Base-by-base conservation (phyloP, 805 yeast species). In the Yamadazyma akitaensis region DNA sequence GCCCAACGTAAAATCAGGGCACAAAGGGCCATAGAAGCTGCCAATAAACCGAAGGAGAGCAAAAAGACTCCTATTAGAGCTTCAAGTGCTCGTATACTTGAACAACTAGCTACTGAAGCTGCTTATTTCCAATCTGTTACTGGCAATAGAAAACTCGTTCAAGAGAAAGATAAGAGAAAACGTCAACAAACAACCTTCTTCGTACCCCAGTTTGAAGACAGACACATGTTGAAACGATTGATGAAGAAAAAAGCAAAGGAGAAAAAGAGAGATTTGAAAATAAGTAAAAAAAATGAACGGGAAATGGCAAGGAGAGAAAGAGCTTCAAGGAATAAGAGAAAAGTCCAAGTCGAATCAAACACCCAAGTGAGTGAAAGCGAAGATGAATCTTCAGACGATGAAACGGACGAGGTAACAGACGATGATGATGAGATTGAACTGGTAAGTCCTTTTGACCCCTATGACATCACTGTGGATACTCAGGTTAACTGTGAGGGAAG, bases 371-470 rank as follows among this genome's bases (percentile, higher is more conserved):
- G 37, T 11, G 16, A 21, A 8, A 21, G 17, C 7, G 40, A 38
- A 24, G 46, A 32, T 14, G 43, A 33, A 24, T 14, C 21, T 3
- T 31, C 31, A 17, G 25, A 14, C 5, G 36, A 33, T 14, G 39
- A 14, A 12, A 55, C 56, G 34, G 52, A 41, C 12, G 36, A 37
- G 4, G 56, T 51, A 13, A 52, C 46, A 24, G 50, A 48, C 33
- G 63, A 56, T n/a, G 54, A 50, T 12, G 60, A 53, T 3, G 69
- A 62, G 16, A 61, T 58, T 24, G 65, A 59, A 6, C 54, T 53
- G n/a, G 53, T 60, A n/a, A 67, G 71, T 56, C 72, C 73, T 2
- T 72, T 56, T 53, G 73, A 68, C 49, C 77, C 77, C 1, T 52
- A 58, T 5, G 67, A 66, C 45, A 64, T 72, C 19, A 55, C 50